A percentile compares a stretch with the other conserved stretches of the same genome.
Evolutionary conservation across 495 filamentous ascomycete genomes (phyloP).

Genomic region (Podospora appendiculata): DNA sequence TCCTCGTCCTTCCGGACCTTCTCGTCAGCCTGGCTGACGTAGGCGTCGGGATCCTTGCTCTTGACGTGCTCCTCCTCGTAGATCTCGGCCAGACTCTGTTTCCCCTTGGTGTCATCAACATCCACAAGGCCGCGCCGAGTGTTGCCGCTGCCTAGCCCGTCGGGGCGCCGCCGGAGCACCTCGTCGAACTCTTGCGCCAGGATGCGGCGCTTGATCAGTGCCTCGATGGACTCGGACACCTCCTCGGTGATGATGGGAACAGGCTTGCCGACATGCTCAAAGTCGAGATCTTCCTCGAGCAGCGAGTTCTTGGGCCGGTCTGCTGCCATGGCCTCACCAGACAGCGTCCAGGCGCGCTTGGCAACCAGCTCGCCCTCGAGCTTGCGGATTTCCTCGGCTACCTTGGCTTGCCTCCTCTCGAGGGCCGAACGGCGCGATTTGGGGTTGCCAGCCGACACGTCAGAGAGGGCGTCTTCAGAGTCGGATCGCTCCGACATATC

Average conservation of each 20-base stretch:
- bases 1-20: conserved; percentile 73
- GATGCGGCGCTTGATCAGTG: conserved; percentile 89
- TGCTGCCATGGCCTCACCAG: conserved; percentile 77
- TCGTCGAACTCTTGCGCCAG: conserved; percentile 90
- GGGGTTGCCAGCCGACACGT: conserved; percentile 47
- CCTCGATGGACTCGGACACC: conserved; percentile 85
- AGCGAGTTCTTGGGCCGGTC: conserved; percentile 86
- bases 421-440: conserved; percentile 62
- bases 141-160: conserved; percentile 44
- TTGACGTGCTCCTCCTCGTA: conserved; percentile 91
- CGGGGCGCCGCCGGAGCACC: conserved; percentile 73
- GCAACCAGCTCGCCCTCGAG: conserved; percentile 85
- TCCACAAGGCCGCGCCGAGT: conserved; percentile 63
- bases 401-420: conserved; percentile 75
- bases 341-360: conserved; percentile 84
- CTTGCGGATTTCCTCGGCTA: conserved; percentile 82
- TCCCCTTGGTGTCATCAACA: conserved; percentile 77
- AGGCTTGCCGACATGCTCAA: conserved; percentile 92
- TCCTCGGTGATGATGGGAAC: conserved; percentile 93
- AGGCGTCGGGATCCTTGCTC: conserved; percentile 66
- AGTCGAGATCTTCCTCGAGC: conserved; percentile 90
- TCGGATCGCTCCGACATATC: conserved; percentile 58
- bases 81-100: conserved; percentile 80
- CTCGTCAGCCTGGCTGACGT: conserved; percentile 72
- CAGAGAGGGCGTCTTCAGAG: conserved; percentile 46